Base-by-base conservation (phyloP, 2,329 filamentous ascomycete species). In the Beauveria pseudobassiana region DNA sequence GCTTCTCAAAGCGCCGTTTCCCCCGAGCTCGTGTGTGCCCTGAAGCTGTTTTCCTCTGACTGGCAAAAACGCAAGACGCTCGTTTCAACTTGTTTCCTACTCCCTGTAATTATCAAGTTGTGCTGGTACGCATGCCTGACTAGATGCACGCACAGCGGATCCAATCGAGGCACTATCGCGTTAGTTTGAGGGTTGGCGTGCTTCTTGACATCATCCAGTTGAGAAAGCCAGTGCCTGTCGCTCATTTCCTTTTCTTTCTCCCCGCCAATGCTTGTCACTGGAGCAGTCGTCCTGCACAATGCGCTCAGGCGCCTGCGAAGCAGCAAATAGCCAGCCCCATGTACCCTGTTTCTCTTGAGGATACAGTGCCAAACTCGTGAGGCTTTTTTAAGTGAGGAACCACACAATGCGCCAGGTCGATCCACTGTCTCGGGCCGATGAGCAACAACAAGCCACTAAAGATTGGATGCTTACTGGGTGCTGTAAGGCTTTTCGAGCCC, bases 371-470 rank as follows among this genome's bases (percentile, higher is more conserved):
- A 16, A 42, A 42, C 52, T 40, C 28, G 28, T 53, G 58, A 61
- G 49, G 49, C 49, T 54, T 61, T 51, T 61, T 54, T 3, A 7
- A 22, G 20, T 9, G 16, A 43, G 26, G 59, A 61, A 61, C 59
- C 59, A 61, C 58, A 48, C 43, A 61, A 54, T 38, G 30, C 50
- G 50, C 50, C 59, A 43, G 22, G 34, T 9, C 43, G 51, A 43
- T 61, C 59, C 59, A 61, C 59, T 14, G 51, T 50, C 59, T 61
- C 59, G 59, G 59, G 22, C 59, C 59, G 59, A 61, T 61, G 51
- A 55, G 42, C 9, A 10, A 3, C 6, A 49, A 9, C 40, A 61
- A 50, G 59, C 51, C 59, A 48, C 58, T 34, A 22, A 28, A 60
- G 49, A 60, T 60, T 50, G 49, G 57, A 53, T 60, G 49, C 26